These are phyloP conservation scores for Aspergillus pseudonomiae DNA, from an alignment of 2,329 filamentous ascomycete species.

Conservation along the genomic window DNA sequence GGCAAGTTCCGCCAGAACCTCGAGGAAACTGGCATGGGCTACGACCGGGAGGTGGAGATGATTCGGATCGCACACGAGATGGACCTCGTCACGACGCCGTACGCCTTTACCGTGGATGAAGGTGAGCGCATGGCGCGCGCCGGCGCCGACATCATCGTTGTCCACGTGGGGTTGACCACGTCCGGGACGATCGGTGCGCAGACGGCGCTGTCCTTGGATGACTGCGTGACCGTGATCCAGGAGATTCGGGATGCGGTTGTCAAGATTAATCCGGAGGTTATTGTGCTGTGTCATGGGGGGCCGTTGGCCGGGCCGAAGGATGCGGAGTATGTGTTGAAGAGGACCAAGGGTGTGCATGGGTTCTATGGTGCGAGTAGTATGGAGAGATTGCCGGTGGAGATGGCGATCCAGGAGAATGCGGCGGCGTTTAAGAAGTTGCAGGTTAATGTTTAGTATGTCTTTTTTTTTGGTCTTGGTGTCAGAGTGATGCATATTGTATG, in stretches of 20 bases:
- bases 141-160: conserved; percentile 69
- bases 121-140: conserved; percentile 64
- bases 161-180: conserved; percentile 70
- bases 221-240: conserved; percentile 65
- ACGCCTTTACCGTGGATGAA: conserved; percentile 68
- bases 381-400: conserved; percentile 69
- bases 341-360: conserved; percentile 67
- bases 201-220: conserved; percentile 64
- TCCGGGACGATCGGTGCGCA: conserved; percentile 66
- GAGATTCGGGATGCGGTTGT: conserved; percentile 65
- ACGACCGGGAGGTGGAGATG: conserved; percentile 68
- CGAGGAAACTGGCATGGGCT: conserved; percentile 74
- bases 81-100: conserved; percentile 69
- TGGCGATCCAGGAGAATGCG: conserved; percentile 63
- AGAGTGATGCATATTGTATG: background rate
- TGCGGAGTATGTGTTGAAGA: conserved; percentile 63
- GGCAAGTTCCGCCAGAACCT: conserved; percentile 68
- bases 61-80: conserved; percentile 61
- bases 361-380: conserved; percentile 72
- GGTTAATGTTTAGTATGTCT: conserved; percentile 14
- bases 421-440: conserved; percentile 55
- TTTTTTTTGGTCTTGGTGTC: background rate
- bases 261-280: conserved; percentile 59
- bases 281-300: conserved; percentile 72
- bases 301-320: conserved; percentile 67